Conservation (phyloP, 2,329 filamentous ascomycete genomes). For the Trichoderma sp. region DNA sequence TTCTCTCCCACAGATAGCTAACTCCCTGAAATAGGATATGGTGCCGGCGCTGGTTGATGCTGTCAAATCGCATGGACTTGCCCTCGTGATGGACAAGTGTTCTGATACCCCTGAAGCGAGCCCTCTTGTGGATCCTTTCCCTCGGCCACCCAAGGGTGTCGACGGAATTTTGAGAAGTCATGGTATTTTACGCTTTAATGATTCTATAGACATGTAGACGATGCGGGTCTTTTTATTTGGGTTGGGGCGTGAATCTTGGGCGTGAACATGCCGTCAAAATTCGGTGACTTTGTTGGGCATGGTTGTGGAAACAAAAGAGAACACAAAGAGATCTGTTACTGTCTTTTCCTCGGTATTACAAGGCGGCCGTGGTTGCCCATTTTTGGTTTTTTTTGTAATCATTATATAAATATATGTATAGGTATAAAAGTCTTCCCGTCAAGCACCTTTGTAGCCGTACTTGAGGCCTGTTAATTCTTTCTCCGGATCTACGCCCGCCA, state of each 20-base stretch:
- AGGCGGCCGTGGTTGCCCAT: neutral
- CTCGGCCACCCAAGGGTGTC: constrained; percentile 71
- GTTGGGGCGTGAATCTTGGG: neutral
- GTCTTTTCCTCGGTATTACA: neutral
- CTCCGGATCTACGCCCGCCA: constrained; percentile 67
- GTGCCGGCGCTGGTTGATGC: constrained; percentile 89
- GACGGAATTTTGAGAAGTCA: constrained; percentile 84
- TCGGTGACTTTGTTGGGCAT: neutral
- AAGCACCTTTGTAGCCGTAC: constrained; percentile 69
- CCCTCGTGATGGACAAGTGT: constrained; percentile 85
- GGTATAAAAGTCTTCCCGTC: constrained; percentile 10
- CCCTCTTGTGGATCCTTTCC: constrained; percentile 50
- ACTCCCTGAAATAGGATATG: constrained; percentile 63
- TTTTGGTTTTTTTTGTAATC: neutral
- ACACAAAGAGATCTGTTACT: neutral
- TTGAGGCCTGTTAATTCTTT: constrained; percentile 59
- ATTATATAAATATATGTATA: neutral
- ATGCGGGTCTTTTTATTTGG: neutral
- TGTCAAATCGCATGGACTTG: constrained; percentile 90
- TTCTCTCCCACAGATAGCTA: neutral
- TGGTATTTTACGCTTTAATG: constrained; percentile 88
- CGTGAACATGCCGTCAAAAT: neutral
- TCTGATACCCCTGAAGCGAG: constrained; percentile 48
- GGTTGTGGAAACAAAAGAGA: neutral
- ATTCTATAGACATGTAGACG: constrained; percentile 71